phyloP scores from a whole-genome alignment of 2,329 filamentous ascomycete genomes.

The Nannizziopsis barbatae region DNA sequence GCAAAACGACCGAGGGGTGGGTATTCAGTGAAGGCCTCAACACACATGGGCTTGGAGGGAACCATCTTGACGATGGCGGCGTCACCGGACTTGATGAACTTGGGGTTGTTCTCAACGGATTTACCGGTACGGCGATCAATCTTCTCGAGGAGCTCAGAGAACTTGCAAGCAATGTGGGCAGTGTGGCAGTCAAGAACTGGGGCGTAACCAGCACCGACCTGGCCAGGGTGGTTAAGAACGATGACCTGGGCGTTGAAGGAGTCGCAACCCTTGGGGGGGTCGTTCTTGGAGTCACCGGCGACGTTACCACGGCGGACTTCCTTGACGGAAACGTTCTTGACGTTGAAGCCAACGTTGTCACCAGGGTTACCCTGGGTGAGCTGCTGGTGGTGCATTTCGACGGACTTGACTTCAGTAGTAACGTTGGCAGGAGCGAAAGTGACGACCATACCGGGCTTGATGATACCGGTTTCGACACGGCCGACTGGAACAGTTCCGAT shows the following conservation, averaged over 20 bases:
- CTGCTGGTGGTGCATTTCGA: slow-evolving; percentile 99
- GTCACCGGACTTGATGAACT: slow-evolving; percentile 99
- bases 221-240: slow-evolving; percentile 99
- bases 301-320: slow-evolving; percentile 99
- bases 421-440: slow-evolving; percentile 98
- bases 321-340: slow-evolving; percentile 99
- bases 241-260: slow-evolving; percentile 99
- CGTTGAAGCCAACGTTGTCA: slow-evolving; percentile 99
- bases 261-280: slow-evolving; percentile 77
- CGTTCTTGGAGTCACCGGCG: slow-evolving; percentile 99
- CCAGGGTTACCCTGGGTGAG: slow-evolving; percentile 86
- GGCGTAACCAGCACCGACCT: slow-evolving; percentile 98
- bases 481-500: slow-evolving; percentile 99
- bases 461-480: slow-evolving; percentile 98
- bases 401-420: slow-evolving; percentile 99
- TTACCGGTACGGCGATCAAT: slow-evolving; percentile 99
- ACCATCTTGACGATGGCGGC: slow-evolving; percentile 99
- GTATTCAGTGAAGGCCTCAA: slow-evolving; percentile 99
- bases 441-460: slow-evolving; percentile 74
- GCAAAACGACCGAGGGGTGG: slow-evolving; percentile 99
- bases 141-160: slow-evolving; percentile 98
- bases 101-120: slow-evolving; percentile 79
- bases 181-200: slow-evolving; percentile 99
- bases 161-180: slow-evolving; percentile 99
- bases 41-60: slow-evolving; percentile 99